Evolutionary conservation across 192 early-diverging fungal species (phyloP).

Genomic region (Umbelopsis vinacea): DNA sequence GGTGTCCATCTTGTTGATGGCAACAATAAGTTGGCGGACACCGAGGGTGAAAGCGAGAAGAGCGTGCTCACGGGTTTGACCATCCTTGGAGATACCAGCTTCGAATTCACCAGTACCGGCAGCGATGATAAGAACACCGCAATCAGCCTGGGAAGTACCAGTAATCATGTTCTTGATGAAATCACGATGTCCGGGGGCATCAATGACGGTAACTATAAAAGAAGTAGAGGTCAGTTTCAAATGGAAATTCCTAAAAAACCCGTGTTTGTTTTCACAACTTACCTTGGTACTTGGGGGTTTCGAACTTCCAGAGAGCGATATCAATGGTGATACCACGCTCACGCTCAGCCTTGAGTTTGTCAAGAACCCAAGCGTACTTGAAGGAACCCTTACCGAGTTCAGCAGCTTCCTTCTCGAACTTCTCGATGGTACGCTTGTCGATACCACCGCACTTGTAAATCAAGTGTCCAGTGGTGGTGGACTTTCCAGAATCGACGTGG

Average conservation of each 20-base stretch:
- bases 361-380: slow-evolving; percentile 99
- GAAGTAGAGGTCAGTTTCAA: neutral
- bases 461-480: slow-evolving; percentile 99
- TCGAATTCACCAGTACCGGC: slow-evolving; percentile 87
- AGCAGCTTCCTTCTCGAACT: slow-evolving; percentile 99
- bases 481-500: slow-evolving; percentile 99
- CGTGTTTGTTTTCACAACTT: neutral
- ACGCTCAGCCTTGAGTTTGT: slow-evolving; percentile 99
- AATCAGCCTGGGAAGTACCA: slow-evolving; percentile 97
- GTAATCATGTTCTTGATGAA: slow-evolving; percentile 99
- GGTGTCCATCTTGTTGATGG: slow-evolving; percentile 99
- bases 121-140: slow-evolving; percentile 94
- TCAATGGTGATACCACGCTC: slow-evolving; percentile 99
- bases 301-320: slow-evolving; percentile 97
- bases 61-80: slow-evolving; percentile 99
- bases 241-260: no score
- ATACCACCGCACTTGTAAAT: slow-evolving; percentile 99
- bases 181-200: slow-evolving; percentile 99
- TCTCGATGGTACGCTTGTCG: slow-evolving; percentile 99
- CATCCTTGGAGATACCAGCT: slow-evolving; percentile 98
- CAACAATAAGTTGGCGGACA: slow-evolving; percentile 97
- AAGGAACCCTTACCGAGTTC: slow-evolving; percentile 99
- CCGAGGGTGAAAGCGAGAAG: slow-evolving; percentile 96
- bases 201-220: slow-evolving; percentile 87
- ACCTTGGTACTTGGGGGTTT: slow-evolving; percentile 90